Evolutionary conservation across 2,329 filamentous ascomycete genomes (phyloP).

Genomic region (Colletotrichum chlorophyti): DNA sequence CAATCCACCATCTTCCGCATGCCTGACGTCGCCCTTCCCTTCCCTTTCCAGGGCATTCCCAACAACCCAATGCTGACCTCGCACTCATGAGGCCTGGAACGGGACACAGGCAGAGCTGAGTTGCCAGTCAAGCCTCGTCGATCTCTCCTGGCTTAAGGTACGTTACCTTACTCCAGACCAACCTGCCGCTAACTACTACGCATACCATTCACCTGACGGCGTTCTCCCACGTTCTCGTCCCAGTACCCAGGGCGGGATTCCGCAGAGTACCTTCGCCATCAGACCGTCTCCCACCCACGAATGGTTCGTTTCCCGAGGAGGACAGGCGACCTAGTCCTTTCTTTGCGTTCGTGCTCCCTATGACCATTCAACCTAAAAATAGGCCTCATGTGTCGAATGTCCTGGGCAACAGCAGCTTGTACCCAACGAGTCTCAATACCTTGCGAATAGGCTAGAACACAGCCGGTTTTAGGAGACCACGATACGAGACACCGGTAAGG

Average conservation of each 20-base stretch:
- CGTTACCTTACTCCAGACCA: neutral
- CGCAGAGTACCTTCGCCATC: constrained; percentile 10
- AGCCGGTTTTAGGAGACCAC: neutral
- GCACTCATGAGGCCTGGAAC: no score
- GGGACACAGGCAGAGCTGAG: no score
- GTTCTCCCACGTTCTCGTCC: constrained; percentile 2
- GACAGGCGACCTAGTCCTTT: no score
- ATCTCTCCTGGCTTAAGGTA: no score
- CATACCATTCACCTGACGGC: constrained; percentile 6
- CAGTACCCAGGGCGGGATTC: neutral
- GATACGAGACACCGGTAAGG: neutral
- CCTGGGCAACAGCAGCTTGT: neutral
- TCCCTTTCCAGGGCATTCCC: neutral
- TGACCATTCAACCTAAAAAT: no score
- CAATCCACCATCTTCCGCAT: no score
- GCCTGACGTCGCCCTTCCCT: neutral
- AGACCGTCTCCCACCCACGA: constrained; percentile 14
- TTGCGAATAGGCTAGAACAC: neutral
- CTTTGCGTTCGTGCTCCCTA: no score
- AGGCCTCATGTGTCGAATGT: constrained; percentile 1
- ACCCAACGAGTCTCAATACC: neutral
- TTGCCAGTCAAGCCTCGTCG: neutral
- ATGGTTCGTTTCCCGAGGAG: no score
- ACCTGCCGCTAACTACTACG: neutral
- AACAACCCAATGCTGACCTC: constrained; percentile 24